Percentiles rank a stretch among this genome's conserved stretches.
Evolutionary conservation across 345 rosid genomes (phyloP).

Genomic region (Arabis hirsuta): DNA sequence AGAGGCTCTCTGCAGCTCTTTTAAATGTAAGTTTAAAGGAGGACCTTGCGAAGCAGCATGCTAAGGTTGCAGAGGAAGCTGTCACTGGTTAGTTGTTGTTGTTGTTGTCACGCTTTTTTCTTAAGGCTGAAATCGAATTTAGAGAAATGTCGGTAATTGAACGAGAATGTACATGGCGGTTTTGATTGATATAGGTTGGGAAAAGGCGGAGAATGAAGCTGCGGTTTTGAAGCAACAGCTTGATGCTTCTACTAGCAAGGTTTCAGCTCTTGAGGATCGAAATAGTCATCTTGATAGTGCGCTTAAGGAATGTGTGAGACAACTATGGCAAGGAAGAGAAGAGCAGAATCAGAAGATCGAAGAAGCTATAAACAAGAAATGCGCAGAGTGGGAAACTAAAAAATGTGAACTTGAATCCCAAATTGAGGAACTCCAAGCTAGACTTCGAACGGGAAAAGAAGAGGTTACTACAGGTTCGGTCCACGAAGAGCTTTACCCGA

Average conservation of each 20-base stretch:
- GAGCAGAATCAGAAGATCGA: constrained; percentile 75
- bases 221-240: constrained; percentile 68
- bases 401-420: constrained; percentile 60
- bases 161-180: not conserved
- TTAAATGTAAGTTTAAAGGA: constrained; percentile 75
- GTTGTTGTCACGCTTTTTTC: not conserved
- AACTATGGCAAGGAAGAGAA: constrained; percentile 86
- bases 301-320: constrained; percentile 90
- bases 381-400: constrained; percentile 62
- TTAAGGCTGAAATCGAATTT: not conserved
- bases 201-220: constrained; percentile 92
- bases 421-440: constrained; percentile 52
- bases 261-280: constrained; percentile 67
- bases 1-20: constrained; percentile 83
- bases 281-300: constrained; percentile 91
- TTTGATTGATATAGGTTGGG: constrained; percentile 73
- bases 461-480: constrained; percentile 42
- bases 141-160: not conserved
- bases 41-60: constrained; percentile 84
- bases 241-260: constrained; percentile 58
- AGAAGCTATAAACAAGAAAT: constrained; percentile 60
- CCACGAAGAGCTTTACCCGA: constrained; percentile 49
- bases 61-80: constrained; percentile 98
- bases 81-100: constrained; percentile 60
- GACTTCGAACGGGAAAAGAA: constrained; percentile 46